These are phyloP conservation scores for Phalaenopsis aphrodite DNA, from an alignment of 106 monocot species.

Conservation along the genomic window DNA sequence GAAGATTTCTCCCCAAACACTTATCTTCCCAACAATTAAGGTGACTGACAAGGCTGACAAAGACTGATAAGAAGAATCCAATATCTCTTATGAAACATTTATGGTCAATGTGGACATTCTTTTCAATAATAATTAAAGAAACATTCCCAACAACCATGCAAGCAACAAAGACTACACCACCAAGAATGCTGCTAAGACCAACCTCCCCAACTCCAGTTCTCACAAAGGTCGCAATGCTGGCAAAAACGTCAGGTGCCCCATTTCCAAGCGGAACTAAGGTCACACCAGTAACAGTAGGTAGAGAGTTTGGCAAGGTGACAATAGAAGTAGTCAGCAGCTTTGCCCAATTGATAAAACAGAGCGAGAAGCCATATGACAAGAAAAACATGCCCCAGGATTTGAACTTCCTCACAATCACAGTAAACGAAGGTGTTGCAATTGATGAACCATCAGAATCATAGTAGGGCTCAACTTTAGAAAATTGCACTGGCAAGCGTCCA, in stretches of 20 bases:
- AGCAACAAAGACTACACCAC: slow-evolving; percentile 87
- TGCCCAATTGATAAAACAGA: slow-evolving; percentile 78
- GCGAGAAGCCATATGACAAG: slow-evolving; percentile 51
- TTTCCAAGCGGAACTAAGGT: slow-evolving; percentile 91
- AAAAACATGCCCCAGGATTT: slow-evolving; percentile 39
- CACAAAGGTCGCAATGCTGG: slow-evolving; percentile 79
- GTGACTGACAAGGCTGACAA: slow-evolving; percentile 48
- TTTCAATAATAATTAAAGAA: slow-evolving; percentile 53
- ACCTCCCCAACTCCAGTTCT: slow-evolving; percentile 70
- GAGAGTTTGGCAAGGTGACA: slow-evolving; percentile 79
- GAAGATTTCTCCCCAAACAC: slow-evolving; percentile 59
- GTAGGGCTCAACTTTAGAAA: slow-evolving; percentile 48
- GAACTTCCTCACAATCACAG: slow-evolving; percentile 47
- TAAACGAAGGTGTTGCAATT: slow-evolving; percentile 77
- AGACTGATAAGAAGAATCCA: slow-evolving; percentile 63
- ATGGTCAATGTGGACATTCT: slow-evolving; percentile 66
- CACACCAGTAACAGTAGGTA: slow-evolving; percentile 86
- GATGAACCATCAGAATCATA: slow-evolving; percentile 58
- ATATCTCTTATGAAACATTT: slow-evolving; percentile 79
- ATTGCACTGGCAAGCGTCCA: slow-evolving; percentile 52
- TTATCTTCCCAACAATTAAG: slow-evolving; percentile 59
- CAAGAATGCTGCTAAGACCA: slow-evolving; percentile 83
- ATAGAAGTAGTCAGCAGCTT: slow-evolving; percentile 94
- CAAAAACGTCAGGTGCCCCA: slow-evolving; percentile 92
- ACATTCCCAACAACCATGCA: slow-evolving; percentile 74